Evolutionary conservation across 2,329 filamentous ascomycete species (phyloP).

Genomic region (Talaromyces funiculosus): DNA sequence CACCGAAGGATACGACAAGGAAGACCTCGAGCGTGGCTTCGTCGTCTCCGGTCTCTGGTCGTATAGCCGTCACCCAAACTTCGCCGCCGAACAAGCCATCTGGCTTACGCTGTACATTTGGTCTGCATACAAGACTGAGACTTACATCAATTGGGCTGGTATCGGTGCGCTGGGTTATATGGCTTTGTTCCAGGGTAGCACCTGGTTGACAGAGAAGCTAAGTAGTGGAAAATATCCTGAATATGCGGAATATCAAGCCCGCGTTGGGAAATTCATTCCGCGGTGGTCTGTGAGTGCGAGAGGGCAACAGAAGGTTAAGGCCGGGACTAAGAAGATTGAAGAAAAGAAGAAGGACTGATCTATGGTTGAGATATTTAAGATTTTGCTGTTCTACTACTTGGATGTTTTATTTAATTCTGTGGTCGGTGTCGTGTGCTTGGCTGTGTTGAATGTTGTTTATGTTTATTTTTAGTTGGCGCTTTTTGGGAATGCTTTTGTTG

Average conservation of each 20-base stretch:
- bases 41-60: conserved; percentile 77
- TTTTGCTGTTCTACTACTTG: background rate
- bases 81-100: conserved; percentile 82
- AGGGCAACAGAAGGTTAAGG: conserved; percentile 12
- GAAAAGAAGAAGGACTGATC: background rate
- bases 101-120: conserved; percentile 88
- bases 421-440: background rate
- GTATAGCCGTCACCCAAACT: conserved; percentile 90
- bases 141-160: conserved; percentile 71
- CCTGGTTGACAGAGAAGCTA: conserved; percentile 77
- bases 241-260: conserved; percentile 75
- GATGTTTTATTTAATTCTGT: background rate
- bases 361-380: background rate
- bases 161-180: conserved; percentile 65
- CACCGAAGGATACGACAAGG: conserved; percentile 53
- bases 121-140: conserved; percentile 68
- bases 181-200: conserved; percentile 82
- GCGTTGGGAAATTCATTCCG: conserved; percentile 80
- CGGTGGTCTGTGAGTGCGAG: conserved; percentile 31
- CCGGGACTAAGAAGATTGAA: conserved; percentile 4
- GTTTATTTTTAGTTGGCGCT: background rate
- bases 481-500: background rate
- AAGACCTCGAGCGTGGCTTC: conserved; percentile 86
- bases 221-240: conserved; percentile 79
- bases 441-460: background rate